phyloP scores from a whole-genome alignment of 2,329 filamentous ascomycete genomes.

The Aureobasidium namibiae region DNA sequence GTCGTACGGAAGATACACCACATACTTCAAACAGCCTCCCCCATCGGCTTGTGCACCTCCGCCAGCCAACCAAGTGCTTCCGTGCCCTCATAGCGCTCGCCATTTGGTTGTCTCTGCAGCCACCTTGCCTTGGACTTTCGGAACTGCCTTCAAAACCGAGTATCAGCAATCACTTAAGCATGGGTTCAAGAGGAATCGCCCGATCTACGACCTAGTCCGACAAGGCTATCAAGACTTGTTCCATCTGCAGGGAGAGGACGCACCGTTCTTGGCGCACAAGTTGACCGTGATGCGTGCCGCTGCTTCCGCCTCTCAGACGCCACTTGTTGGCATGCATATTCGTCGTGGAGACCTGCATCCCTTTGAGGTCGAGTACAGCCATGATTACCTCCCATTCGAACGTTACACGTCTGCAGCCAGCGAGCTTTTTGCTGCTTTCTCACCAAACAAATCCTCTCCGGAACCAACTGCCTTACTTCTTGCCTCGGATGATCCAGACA shows the following conservation, averaged over 20 bases:
- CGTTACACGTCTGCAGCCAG: slow-evolving; percentile 56
- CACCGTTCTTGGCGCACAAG: slow-evolving; percentile 54
- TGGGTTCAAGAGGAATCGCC: slow-evolving; percentile 36
- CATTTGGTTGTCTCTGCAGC: slow-evolving; percentile 68
- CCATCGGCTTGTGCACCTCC: slow-evolving; percentile 60
- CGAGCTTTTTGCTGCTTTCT: slow-evolving; percentile 21
- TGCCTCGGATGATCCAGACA: slow-evolving; percentile 73
- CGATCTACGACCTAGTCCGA: slow-evolving; percentile 60
- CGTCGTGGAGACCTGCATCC: slow-evolving; percentile 74
- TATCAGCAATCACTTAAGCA: slow-evolving; percentile 15
- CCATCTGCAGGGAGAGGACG: slow-evolving; percentile 57
- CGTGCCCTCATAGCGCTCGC: slow-evolving; percentile 66
- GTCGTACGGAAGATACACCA: slow-evolving; percentile 65
- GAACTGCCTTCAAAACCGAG: slow-evolving; percentile 40
- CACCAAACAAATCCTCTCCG: slow-evolving; percentile 6
- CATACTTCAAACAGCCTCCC: slow-evolving; percentile 63
- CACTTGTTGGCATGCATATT: slow-evolving; percentile 66
- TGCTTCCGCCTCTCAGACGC: slow-evolving; percentile 39
- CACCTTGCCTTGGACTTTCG: slow-evolving; percentile 58
- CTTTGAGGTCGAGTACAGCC: slow-evolving; percentile 68
- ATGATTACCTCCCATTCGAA: slow-evolving; percentile 69
- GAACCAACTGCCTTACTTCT: slow-evolving; percentile 45
- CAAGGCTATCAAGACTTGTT: slow-evolving; percentile 68
- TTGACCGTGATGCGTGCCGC: slow-evolving; percentile 47
- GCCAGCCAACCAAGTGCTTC: slow-evolving; percentile 65